Conservation (phyloP, 768 basidiomycete species). For the Ramaria sp. region DNA sequence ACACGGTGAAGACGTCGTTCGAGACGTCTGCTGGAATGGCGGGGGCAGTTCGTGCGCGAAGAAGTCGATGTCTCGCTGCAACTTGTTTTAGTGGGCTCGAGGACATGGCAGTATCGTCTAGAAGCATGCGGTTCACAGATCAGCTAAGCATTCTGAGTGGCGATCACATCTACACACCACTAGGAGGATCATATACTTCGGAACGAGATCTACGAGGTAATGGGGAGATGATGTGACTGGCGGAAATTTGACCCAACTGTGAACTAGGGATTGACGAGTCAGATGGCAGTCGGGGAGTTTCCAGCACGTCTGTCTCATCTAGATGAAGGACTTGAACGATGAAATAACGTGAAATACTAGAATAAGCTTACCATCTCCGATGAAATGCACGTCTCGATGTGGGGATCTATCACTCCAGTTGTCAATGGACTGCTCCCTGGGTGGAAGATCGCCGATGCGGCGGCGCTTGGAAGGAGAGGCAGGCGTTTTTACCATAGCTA, state of each 20-base stretch:
- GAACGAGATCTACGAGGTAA: background rate
- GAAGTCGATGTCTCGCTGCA: conserved; percentile 1
- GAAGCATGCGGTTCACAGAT: background rate
- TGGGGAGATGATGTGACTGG: conserved; percentile 1
- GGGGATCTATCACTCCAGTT: background rate
- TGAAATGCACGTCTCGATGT: background rate
- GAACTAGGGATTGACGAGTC: background rate
- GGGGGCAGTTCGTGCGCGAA: conserved; percentile 1
- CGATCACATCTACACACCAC: background rate
- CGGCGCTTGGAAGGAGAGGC: background rate
- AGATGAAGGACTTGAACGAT: background rate
- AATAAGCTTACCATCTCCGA: background rate
- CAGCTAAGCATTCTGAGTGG: background rate
- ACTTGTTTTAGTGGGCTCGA: conserved; percentile 6
- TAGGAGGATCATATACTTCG: background rate
- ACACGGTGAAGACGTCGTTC: background rate
- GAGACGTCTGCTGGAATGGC: background rate
- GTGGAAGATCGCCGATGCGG: background rate
- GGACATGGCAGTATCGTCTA: conserved; percentile 4
- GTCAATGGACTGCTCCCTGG: background rate
- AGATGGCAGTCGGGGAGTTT: background rate
- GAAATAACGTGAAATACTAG: background rate
- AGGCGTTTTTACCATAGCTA: background rate
- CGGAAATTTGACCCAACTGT: background rate
- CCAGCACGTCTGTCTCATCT: background rate